These are phyloP conservation scores for Ajuga chamaepitys DNA, from an alignment of 257 asterid genomes.

Conservation along the genomic window DNA sequence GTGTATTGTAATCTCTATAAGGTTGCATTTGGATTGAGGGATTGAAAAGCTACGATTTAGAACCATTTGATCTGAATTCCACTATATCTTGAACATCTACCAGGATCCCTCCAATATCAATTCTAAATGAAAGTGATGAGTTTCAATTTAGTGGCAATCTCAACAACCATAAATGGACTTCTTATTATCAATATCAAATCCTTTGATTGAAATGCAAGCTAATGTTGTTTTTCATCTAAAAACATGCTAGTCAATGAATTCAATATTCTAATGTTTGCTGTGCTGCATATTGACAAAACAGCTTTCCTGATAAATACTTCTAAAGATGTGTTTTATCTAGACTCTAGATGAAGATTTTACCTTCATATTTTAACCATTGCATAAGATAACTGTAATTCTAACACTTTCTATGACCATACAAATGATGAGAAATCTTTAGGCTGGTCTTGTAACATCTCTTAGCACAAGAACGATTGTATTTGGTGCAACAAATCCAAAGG, in stretches of 20 bases:
- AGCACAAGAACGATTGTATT: constrained; percentile 89
- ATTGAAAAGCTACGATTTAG: too few species aligned
- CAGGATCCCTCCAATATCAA: too few species aligned
- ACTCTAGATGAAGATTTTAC: background rate
- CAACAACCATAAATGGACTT: too few species aligned
- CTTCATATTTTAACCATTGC: background rate
- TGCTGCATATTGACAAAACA: background rate
- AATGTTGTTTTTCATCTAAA: background rate
- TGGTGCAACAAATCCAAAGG: constrained; percentile 99
- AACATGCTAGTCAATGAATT: background rate
- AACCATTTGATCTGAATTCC: too few species aligned
- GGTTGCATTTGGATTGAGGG: too few species aligned
- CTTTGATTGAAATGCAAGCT: too few species aligned
- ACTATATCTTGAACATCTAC: too few species aligned
- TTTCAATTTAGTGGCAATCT: too few species aligned
- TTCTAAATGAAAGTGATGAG: too few species aligned
- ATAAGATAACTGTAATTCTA: background rate
- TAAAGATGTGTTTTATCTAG: background rate
- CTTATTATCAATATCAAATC: too few species aligned
- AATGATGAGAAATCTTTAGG: constrained; percentile 40
- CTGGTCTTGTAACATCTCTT: constrained; percentile 97
- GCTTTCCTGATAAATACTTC: background rate
- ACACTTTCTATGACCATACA: background rate
- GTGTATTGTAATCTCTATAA: background rate
- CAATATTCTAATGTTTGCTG: background rate